Conservation (phyloP, 2,329 filamentous ascomycete genomes). For the Iodosphaeria phyllophila region DNA sequence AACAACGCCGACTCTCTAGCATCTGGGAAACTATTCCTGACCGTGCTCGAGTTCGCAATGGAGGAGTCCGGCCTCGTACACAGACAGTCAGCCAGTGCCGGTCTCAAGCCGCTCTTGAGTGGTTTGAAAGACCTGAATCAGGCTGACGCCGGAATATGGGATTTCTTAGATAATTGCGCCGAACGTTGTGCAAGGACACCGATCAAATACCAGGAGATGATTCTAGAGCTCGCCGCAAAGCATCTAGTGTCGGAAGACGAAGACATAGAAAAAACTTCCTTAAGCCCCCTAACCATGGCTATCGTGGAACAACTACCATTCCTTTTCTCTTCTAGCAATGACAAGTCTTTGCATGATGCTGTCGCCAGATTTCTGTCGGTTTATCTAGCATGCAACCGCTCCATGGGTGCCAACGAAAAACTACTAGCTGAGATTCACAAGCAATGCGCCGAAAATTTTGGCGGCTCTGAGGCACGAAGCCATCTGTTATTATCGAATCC, state of each 20-base stretch:
- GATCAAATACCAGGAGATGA: slow-evolving; percentile 64
- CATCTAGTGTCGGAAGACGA: slow-evolving; percentile 12
- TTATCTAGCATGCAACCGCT: slow-evolving; percentile 34
- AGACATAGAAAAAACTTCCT: too few species aligned
- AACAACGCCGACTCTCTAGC: slow-evolving; percentile 28
- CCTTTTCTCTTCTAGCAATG: slow-evolving; percentile 29
- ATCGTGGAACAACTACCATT: slow-evolving; percentile 68
- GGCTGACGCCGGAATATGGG: slow-evolving; percentile 27
- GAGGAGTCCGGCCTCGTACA: slow-evolving; percentile 50
- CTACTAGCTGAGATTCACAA: slow-evolving; percentile 25
- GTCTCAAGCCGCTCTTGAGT: slow-evolving; percentile 27
- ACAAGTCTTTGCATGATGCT: too few species aligned
- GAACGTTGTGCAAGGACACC: slow-evolving; percentile 56
- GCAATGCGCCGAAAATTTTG: slow-evolving; percentile 17
- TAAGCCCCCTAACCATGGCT: slow-evolving; percentile 48
- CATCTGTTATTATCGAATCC: too few species aligned
- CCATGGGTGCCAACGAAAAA: slow-evolving; percentile 27
- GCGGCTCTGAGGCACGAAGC: slow-evolving; percentile 15
- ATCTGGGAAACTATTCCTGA: slow-evolving; percentile 28
- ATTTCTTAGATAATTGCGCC: slow-evolving; percentile 69
- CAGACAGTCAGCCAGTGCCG: slow-evolving; percentile 16
- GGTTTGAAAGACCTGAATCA: slow-evolving; percentile 15
- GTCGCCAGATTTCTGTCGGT: slow-evolving; percentile 36
- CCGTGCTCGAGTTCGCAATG: slow-evolving; percentile 40
- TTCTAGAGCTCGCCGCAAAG: slow-evolving; percentile 30